These are phyloP conservation scores for Fusarium bulbicola DNA, from an alignment of 2,329 filamentous ascomycete genomes.

Conservation along the genomic window DNA sequence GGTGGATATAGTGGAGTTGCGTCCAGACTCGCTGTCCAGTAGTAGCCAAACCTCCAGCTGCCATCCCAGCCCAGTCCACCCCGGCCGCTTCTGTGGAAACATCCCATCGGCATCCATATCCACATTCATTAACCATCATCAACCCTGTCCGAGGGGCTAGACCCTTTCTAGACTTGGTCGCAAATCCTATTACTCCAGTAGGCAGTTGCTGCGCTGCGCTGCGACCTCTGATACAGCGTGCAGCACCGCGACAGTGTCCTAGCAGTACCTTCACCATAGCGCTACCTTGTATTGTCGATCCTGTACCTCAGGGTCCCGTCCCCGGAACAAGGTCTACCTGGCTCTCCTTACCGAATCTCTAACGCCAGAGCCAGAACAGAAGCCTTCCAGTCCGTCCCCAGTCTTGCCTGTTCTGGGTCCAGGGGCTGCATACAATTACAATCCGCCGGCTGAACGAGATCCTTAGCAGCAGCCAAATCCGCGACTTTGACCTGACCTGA, in stretches of 20 bases:
- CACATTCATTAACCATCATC: conserved; percentile 12
- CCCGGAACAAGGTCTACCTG: conserved; percentile 3
- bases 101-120: conserved; percentile 23
- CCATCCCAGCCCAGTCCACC: conserved; percentile 27
- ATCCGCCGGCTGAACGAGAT: conserved; percentile 29
- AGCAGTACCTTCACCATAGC: not conserved
- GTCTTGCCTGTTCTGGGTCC: conserved; percentile 27
- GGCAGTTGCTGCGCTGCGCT: conserved; percentile 12
- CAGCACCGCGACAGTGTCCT: not conserved
- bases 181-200: conserved; percentile 32
- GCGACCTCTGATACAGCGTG: not conserved
- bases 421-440: conserved; percentile 35
- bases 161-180: conserved; percentile 28
- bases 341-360: not conserved
- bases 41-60: conserved; percentile 7
- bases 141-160: conserved; percentile 32
- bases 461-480: conserved; percentile 20
- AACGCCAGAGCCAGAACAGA: conserved; percentile 21
- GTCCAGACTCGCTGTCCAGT: conserved; percentile 26
- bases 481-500: not conserved
- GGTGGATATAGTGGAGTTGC: conserved; percentile 35
- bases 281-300: conserved; percentile 13
- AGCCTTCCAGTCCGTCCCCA: conserved; percentile 20
- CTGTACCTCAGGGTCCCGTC: conserved; percentile 10
- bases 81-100: conserved; percentile 35